phyloP scores from a whole-genome alignment of 179 eudicot species.

The Amaranthus tricolor region DNA sequence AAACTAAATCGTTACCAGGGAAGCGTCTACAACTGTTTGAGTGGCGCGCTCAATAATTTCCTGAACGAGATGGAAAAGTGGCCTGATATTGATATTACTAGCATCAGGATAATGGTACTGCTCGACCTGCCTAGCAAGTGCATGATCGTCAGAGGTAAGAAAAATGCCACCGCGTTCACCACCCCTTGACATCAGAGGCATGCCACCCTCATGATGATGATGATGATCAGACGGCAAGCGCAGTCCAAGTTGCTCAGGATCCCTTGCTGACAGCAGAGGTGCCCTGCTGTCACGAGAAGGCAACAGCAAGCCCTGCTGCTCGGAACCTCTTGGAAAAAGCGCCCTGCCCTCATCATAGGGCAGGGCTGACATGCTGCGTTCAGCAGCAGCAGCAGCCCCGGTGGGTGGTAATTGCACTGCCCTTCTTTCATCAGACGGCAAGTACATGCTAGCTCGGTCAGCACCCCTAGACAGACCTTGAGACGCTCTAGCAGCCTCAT shows the following conservation, averaged over 20 bases:
- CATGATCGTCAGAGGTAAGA: slow-evolving; percentile 50
- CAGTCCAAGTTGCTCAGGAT: not conserved
- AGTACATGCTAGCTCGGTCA: not conserved
- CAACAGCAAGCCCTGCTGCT: not conserved
- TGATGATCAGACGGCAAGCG: not conserved
- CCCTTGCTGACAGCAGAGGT: no score
- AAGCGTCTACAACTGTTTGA: slow-evolving; percentile 25
- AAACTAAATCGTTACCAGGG: slow-evolving; percentile 18
- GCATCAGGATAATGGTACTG: slow-evolving; percentile 53
- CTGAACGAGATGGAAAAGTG: slow-evolving; percentile 47
- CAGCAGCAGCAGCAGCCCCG: not conserved
- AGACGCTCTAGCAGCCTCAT: slow-evolving; percentile 4
- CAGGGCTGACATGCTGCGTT: slow-evolving; percentile 9
- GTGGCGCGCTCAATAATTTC: slow-evolving; percentile 46
- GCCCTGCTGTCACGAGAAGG: no score
- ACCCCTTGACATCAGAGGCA: not conserved
- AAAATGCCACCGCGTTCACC: slow-evolving; percentile 27
- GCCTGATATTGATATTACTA: slow-evolving; percentile 41
- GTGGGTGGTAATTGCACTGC: not conserved
- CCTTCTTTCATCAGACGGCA: slow-evolving; percentile 19
- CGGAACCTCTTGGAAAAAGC: slow-evolving; percentile 17
- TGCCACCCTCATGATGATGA: not conserved
- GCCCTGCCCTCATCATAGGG: slow-evolving; percentile 17
- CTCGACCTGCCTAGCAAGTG: slow-evolving; percentile 48
- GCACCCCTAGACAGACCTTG: not conserved